Conservation (phyloP, 1,284 basidiomycete species). For the Tilletia walkeri region DNA sequence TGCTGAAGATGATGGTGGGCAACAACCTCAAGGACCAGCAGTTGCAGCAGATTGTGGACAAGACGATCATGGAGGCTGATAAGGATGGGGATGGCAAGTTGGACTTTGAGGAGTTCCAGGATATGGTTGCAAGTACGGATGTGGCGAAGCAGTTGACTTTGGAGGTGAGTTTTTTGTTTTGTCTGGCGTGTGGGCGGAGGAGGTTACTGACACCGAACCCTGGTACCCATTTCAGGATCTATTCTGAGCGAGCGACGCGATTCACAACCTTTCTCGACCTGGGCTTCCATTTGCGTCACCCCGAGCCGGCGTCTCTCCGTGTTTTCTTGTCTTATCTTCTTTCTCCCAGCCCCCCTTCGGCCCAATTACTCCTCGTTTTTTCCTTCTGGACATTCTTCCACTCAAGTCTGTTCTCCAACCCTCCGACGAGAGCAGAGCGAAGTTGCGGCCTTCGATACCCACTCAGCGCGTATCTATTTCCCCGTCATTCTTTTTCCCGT, state of each 20-base stretch:
- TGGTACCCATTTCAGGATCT: background rate
- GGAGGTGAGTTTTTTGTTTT: conserved; percentile 68
- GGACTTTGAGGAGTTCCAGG: conserved; percentile 92
- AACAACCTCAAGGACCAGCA: conserved; percentile 99
- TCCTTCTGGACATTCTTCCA: no score
- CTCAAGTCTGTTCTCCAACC: no score
- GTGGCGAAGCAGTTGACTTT: conserved; percentile 98
- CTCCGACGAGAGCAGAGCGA: no score
- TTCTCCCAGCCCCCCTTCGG: no score
- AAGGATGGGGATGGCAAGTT: conserved; percentile 95
- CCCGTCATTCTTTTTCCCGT: no score
- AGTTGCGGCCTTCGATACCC: no score
- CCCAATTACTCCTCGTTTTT: no score
- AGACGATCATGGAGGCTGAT: conserved; percentile 99
- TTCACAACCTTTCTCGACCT: no score
- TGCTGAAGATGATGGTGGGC: conserved; percentile 99
- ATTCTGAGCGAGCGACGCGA: conserved; percentile 1
- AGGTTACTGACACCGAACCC: conserved; percentile 1
- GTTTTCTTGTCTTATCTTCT: no score
- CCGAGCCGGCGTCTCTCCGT: no score
- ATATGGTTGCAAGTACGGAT: conserved; percentile 96
- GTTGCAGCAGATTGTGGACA: conserved; percentile 98
- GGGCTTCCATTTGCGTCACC: no score
- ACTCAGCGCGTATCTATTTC: no score
- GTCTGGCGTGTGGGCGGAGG: background rate